Evolutionary conservation across 2,329 filamentous ascomycete species (phyloP).

Genomic region (Colletotrichum eremochloae): DNA sequence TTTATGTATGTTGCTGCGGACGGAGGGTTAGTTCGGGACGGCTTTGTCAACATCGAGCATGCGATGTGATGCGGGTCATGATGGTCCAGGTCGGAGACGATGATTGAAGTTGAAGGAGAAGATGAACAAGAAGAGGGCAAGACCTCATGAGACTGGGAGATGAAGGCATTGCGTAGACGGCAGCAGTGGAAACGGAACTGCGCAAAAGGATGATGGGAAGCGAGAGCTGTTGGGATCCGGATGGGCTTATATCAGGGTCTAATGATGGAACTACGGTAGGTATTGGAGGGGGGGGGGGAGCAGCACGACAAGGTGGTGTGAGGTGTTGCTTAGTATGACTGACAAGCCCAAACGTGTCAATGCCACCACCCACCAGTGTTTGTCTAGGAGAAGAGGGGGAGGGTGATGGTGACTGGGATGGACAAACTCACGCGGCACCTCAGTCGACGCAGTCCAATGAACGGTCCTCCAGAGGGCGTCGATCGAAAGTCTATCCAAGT

Average conservation of each 20-base stretch:
- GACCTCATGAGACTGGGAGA: background rate
- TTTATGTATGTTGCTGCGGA: background rate
- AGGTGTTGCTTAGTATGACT: background rate
- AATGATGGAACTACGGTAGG: background rate
- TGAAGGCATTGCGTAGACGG: background rate
- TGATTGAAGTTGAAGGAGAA: background rate
- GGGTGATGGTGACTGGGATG: background rate
- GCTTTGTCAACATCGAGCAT: background rate
- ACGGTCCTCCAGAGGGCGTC: background rate
- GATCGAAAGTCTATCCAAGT: constrained; percentile 14
- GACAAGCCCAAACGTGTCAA: too few species aligned
- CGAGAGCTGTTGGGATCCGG: constrained; percentile 11
- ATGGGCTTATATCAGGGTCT: constrained; percentile 28
- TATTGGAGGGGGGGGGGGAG: background rate
- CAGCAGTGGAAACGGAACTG: background rate
- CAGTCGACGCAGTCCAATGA: background rate
- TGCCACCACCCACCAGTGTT: background rate
- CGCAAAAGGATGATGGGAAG: fast-evolving
- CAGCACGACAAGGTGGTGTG: constrained; percentile 13
- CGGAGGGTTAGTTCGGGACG: background rate
- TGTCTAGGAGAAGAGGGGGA: background rate
- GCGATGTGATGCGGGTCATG: background rate
- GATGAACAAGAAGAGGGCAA: background rate
- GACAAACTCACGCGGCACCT: constrained; percentile 7
- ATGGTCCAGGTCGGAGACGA: background rate